Evolutionary conservation across 2,329 filamentous ascomycete genomes (phyloP), one percentile per base, ranked within the genome.

Genomic region (Dothideomycetes sp.): DNA sequence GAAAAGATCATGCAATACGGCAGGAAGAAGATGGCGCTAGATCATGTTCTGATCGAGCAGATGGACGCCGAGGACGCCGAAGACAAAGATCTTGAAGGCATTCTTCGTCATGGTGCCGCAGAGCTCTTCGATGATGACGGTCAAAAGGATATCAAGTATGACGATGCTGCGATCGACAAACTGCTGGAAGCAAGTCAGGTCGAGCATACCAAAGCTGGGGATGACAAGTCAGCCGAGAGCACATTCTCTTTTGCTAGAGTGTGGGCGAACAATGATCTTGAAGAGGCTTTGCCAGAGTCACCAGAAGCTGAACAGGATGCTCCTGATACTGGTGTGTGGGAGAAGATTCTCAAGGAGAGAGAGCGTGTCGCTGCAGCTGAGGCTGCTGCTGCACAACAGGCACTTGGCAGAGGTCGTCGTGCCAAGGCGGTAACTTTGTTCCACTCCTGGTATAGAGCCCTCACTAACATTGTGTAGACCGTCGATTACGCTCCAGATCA

Each of bases 1-100:
- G 91, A 98, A 62, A 88, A 89, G 55, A 96, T 98, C 40, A 83
- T 96, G 68, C 85, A 95, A 57, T 86, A 94, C 50, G 91, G 91
- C 4, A 82, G 86, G 51, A 93, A 85, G 62, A 98, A 98, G 64
- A 86, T 98, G 77, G 86, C 86, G 0, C 73, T 98, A 0, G 91
- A 98, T 52, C 88, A 96, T 58, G 84, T 91, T 1, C 73, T 98
- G 15, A 95, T 98, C 44, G 88, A 96, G 56, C 81, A 78, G 38
- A 86, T 98, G 75, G 85, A 88, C 42, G 75, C 78, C 2, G 80
- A 88, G n/a, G 82, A 91, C 34, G 75, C 89, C 29, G 78, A 76
- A 7, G 78, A 79, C 5, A 72, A 82, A 44, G 87, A 96, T 53
- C 64, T 96, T 4, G 87, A 94, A 51, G 84, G 84, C 0, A 88